Conservation (phyloP, 2,329 filamentous ascomycete species). For the Rhytidhysteron rufulum region DNA sequence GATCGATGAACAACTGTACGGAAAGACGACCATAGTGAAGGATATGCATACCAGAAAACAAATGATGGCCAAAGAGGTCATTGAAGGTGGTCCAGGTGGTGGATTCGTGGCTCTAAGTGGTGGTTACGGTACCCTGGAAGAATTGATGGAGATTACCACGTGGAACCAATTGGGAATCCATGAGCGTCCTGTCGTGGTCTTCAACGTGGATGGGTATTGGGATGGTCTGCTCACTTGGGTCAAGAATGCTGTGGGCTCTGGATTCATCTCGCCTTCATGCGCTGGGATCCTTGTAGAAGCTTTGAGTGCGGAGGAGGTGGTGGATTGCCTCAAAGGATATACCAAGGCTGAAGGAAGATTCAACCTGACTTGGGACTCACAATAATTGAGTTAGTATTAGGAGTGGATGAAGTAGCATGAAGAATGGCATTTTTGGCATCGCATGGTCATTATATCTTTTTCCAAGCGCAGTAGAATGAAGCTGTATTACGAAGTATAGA, state of each 20-base stretch:
- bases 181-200: conserved; percentile 65
- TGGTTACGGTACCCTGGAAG: conserved; percentile 93
- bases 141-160: conserved; percentile 84
- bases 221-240: conserved; percentile 84
- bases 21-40: conserved; percentile 79
- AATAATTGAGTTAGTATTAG: conserved; percentile 11
- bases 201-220: conserved; percentile 90
- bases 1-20: conserved; percentile 66
- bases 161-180: conserved; percentile 99
- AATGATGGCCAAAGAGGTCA: conserved; percentile 86
- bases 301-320: conserved; percentile 65
- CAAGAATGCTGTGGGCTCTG: conserved; percentile 66
- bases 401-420: background rate
- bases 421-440: too few species aligned
- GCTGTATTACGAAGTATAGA: too few species aligned
- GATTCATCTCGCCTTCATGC: conserved; percentile 72
- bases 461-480: too few species aligned
- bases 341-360: conserved; percentile 70
- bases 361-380: conserved; percentile 73
- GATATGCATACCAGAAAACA: conserved; percentile 97
- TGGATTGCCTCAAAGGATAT: conserved; percentile 69
- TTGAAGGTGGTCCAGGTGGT: conserved; percentile 73
- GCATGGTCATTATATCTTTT: too few species aligned
- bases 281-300: conserved; percentile 76
- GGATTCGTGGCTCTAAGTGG: conserved; percentile 88